These are phyloP conservation scores for Penicillium sp. DNA, from an alignment of 2,329 filamentous ascomycete species.

Conservation along the genomic window DNA sequence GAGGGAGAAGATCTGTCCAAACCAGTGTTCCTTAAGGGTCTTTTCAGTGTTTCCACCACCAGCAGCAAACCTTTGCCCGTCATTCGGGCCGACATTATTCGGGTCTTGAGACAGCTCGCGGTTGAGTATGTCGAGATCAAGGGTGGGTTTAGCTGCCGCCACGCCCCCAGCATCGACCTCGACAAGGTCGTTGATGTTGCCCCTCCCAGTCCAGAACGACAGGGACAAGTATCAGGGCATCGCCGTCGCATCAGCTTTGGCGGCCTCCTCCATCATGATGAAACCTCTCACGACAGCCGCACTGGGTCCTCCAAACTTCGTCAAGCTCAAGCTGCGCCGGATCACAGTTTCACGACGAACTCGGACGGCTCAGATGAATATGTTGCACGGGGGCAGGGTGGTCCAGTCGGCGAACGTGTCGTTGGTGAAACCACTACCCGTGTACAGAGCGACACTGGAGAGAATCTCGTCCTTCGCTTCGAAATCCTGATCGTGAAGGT, in stretches of 20 bases:
- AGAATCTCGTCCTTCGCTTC: conserved; percentile 80
- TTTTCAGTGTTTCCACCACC: conserved; percentile 96
- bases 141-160: conserved; percentile 86
- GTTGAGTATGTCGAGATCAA: conserved; percentile 93
- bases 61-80: conserved; percentile 84
- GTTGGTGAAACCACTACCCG: conserved; percentile 89
- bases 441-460: conserved; percentile 84
- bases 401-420: conserved; percentile 56
- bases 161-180: conserved; percentile 84
- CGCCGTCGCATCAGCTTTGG: conserved; percentile 82
- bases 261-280: conserved; percentile 65
- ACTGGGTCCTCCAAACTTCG: conserved; percentile 48
- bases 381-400: conserved; percentile 46
- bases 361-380: conserved; percentile 85
- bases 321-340: conserved; percentile 51
- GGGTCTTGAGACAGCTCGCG: conserved; percentile 80
- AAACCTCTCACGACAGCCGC: conserved; percentile 62
- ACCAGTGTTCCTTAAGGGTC: conserved; percentile 90
- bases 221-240: conserved; percentile 54
- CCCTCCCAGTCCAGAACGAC: conserved; percentile 57
- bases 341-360: conserved; percentile 75
- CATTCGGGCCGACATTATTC: conserved; percentile 86
- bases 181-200: conserved; percentile 66
- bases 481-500: conserved; percentile 99
- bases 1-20: conserved; percentile 74